These are phyloP conservation scores for Saprolegnia parasitica DNA, from an alignment of 352 stramenopile genomes.

Conservation along the genomic window DNA sequence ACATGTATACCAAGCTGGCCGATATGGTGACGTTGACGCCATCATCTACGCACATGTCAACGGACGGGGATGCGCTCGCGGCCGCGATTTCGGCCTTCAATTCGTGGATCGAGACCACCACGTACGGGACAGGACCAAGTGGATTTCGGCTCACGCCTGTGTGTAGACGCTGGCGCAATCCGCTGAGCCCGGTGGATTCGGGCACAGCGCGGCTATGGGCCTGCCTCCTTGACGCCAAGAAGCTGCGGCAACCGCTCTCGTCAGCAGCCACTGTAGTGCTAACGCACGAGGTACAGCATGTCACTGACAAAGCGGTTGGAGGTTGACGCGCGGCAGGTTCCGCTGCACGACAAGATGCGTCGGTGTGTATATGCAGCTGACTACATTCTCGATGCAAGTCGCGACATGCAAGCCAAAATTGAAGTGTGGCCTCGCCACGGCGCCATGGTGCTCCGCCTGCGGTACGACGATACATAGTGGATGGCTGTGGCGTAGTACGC, in stretches of 20 bases:
- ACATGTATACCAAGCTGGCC: not conserved
- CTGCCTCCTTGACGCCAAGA: not conserved
- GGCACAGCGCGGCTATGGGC: not conserved
- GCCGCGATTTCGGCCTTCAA: constrained; percentile 12
- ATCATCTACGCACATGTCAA: not conserved
- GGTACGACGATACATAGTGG: too few relatives aligned
- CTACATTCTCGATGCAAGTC: constrained; percentile 1
- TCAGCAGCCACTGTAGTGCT: not conserved
- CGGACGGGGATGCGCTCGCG: not conserved
- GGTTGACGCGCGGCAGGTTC: not conserved
- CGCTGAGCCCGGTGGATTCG: not conserved
- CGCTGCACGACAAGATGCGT: constrained; percentile 8
- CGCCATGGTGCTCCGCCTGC: not conserved
- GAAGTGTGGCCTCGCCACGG: constrained; percentile 17
- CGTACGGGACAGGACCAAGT: not conserved
- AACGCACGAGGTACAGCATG: not conserved
- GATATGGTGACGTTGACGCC: constrained; percentile 17
- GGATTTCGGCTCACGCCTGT: not conserved
- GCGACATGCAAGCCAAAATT: not conserved
- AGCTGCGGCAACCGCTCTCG: not conserved
- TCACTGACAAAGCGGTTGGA: not conserved
- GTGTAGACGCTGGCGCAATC: constrained; percentile 21
- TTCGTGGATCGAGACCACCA: constrained; percentile 10
- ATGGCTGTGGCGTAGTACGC: too few relatives aligned
- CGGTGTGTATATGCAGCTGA: not conserved